Base-by-base conservation (phyloP, 306 rosid genomes). In the Purshia tridentata region DNA sequence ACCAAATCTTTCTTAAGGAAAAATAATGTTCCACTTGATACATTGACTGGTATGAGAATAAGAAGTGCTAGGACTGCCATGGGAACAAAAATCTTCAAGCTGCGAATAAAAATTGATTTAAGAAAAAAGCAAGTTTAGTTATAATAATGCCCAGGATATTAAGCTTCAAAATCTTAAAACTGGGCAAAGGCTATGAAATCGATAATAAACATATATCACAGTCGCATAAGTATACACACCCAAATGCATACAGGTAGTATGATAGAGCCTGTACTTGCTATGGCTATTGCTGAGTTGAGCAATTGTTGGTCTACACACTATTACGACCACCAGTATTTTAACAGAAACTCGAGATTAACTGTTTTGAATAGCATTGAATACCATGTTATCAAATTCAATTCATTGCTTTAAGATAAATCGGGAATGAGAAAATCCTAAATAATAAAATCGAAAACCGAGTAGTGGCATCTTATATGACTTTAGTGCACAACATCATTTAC, bases 31-130 rank as follows among this genome's bases (percentile, higher is more conserved):
- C 96, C 99, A 79, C 92, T 90, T 40, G 96, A 94, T 13, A 88
- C 91, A 85, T 94, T 94, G 73, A 94, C 99, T 42, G 97, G 97
- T 70, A 94, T 90, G 69, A 94, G 96, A 65, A 91, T 66, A 72
- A 91, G 86, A 62, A 94, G 97, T n/a, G 99, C 96, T 68, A 91
- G 87, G 66, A 91, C 54, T 18, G 97, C 65, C 54, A 83, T 61
- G 20, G 97, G 99, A 64, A 87, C 73, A 79, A 94, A 94, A 79
- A 94, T 85, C 87, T 94, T 94, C 75, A 94, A 83, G 65, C 99
- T 94, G 89, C 44, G 10, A 52, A 13, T 39, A 12, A 72, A 40
- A 55, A 54, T 13, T 29, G 35, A 29, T 29, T 1, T 29, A 29
- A 29, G 29, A 61, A 76, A 18, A 53, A 5, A 53, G 3, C 13